Percentiles rank a stretch among this genome's conserved stretches.
phyloP scores from a whole-genome alignment of 164 flowering plant genomes.

The Cinnamomum micranthum region DNA sequence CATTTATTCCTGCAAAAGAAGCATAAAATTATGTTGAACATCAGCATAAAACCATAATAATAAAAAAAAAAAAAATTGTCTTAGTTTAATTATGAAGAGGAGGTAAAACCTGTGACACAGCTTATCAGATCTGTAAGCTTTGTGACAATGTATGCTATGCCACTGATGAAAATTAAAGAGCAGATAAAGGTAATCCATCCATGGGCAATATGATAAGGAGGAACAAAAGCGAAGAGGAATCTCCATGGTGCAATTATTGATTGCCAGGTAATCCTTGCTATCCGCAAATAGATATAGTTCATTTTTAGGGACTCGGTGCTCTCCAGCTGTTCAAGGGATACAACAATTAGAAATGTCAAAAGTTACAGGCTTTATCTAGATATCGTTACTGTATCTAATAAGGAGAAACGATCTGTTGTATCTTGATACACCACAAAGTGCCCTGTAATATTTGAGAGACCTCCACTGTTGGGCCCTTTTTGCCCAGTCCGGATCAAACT shows the following conservation, averaged over 20 bases:
- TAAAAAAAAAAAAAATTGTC: not conserved
- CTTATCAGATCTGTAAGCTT: constrained; percentile 77
- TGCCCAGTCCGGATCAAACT: no score
- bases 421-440: no score
- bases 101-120: constrained; percentile 75
- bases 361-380: not conserved
- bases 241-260: constrained; percentile 73
- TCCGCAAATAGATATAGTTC: constrained; percentile 29
- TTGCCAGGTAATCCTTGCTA: constrained; percentile 55
- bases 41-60: not conserved
- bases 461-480: no score
- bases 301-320: constrained; percentile 45
- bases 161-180: constrained; percentile 79
- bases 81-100: not conserved
- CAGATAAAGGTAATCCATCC: constrained; percentile 90
- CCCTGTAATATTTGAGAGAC: no score
- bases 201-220: constrained; percentile 78
- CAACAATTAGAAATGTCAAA: constrained; percentile 3
- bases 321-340: constrained; percentile 51
- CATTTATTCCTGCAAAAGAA: constrained; percentile 63
- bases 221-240: constrained; percentile 74
- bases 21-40: not conserved
- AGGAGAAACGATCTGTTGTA: not conserved
- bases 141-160: constrained; percentile 74
- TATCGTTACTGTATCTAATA: not conserved